Percentiles rank a stretch among this genome's conserved stretches.
Conservation (phyloP, 768 basidiomycete species). For the Tephrocybe rancida region DNA sequence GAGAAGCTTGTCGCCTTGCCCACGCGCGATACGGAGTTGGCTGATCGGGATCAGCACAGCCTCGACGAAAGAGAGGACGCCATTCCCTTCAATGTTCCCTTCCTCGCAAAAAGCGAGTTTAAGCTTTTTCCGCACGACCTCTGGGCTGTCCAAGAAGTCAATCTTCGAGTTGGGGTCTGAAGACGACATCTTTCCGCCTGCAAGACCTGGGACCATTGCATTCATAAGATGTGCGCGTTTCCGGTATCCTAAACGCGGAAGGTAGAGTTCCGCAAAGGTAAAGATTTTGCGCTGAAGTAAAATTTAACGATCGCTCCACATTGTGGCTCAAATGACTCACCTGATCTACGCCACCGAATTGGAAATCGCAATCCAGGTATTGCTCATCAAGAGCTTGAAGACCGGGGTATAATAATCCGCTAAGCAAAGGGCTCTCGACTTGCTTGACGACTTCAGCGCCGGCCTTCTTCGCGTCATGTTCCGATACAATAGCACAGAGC, state of each 20-base stretch:
- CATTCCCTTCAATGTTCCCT: constrained; percentile 87
- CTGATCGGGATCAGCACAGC: constrained; percentile 90
- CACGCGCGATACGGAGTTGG: constrained; percentile 66
- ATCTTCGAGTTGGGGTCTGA: constrained; percentile 98
- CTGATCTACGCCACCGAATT: constrained; percentile 98
- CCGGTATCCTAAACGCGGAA: constrained; percentile 88
- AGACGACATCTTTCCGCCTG: constrained; percentile 97
- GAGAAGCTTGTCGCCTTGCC: constrained; percentile 50
- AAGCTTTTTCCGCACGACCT: constrained; percentile 85
- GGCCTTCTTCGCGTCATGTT: constrained; percentile 97
- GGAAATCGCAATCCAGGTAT: constrained; percentile 94
- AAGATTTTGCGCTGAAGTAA: constrained; percentile 88
- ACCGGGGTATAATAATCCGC: constrained; percentile 93
- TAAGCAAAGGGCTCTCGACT: constrained; percentile 87
- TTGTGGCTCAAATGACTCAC: constrained; percentile 40
- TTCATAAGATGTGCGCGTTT: constrained; percentile 99
- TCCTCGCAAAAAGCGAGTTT: constrained; percentile 94
- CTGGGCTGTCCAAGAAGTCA: constrained; percentile 91
- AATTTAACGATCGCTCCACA: background rate
- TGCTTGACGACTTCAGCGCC: constrained; percentile 99
- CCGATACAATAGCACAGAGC: constrained; percentile 87
- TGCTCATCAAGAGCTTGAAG: constrained; percentile 97
- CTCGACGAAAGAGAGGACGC: constrained; percentile 80
- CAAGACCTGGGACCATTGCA: constrained; percentile 92
- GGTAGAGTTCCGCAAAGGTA: constrained; percentile 95